These are phyloP conservation scores for Termitomyces sp. DNA, from an alignment of 768 basidiomycete genomes.

Conservation along the genomic window DNA sequence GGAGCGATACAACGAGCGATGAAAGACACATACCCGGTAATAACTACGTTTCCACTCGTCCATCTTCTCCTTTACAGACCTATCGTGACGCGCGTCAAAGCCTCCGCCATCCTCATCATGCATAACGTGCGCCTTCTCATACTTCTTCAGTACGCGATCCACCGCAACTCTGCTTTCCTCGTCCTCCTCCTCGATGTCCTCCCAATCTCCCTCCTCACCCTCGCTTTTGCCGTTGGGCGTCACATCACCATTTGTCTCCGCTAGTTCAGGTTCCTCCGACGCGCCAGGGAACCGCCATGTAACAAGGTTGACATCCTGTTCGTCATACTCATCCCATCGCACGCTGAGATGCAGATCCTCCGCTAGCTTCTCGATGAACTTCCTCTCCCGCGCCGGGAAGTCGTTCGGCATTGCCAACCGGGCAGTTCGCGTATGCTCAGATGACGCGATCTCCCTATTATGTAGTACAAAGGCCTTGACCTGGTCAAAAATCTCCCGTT, in stretches of 20 bases:
- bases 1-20: neutral
- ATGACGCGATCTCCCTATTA: slow-evolving; percentile 27
- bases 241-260: slow-evolving; percentile 17
- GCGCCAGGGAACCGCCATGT: slow-evolving; percentile 57
- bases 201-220: slow-evolving; percentile 42
- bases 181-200: slow-evolving; percentile 51
- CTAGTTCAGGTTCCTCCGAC: slow-evolving; percentile 22
- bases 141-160: slow-evolving; percentile 81
- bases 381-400: slow-evolving; percentile 75
- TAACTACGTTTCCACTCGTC: slow-evolving; percentile 88
- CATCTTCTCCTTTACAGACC: slow-evolving; percentile 76
- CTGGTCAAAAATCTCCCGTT: slow-evolving; percentile 72
- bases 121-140: slow-evolving; percentile 74
- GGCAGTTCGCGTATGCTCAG: slow-evolving; percentile 27
- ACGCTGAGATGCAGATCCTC: slow-evolving; percentile 71
- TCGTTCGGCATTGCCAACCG: slow-evolving; percentile 67
- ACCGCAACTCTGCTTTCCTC: slow-evolving; percentile 70
- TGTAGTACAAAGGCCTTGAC: slow-evolving; percentile 72
- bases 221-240: slow-evolving; percentile 20
- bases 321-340: slow-evolving; percentile 94
- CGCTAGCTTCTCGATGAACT: slow-evolving; percentile 73
- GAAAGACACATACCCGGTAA: slow-evolving; percentile 58
- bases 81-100: slow-evolving; percentile 76
- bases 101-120: slow-evolving; percentile 67
- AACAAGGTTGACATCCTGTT: slow-evolving; percentile 71